Evolutionary conservation across 2,329 filamentous ascomycete species (phyloP), one percentile per base, ranked within the genome.

Genomic region (Sclerotinia borealis): DNA sequence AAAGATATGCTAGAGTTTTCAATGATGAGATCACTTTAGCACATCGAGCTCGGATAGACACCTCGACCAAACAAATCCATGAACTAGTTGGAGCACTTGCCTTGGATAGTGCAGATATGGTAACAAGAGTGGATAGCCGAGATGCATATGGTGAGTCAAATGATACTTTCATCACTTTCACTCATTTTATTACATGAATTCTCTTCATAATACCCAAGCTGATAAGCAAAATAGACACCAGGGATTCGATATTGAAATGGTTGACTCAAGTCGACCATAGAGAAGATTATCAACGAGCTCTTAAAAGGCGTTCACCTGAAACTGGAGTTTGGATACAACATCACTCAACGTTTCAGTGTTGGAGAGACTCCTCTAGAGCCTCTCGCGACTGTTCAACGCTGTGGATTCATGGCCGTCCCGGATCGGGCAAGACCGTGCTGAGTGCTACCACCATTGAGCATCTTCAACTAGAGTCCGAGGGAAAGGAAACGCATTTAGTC

Each of bases 21-120:
- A 62, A 56, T 56, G 60, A 62, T 22, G 60, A 62, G 37, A 41
- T 62, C 19, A 62, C 60, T 15, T 41, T 62, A 19, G 60, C 60
- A 10, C 50, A 62, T 48, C 41, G 60, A 31, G 48, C 15, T 17
- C 45, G 60, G 15, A 58, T 62, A 34, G 60, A 48, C 22, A 7
- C 19, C 19, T 51, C 48, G 13, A 62, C 60, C 19, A 56, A 56
- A 31, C 25, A 58, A 3, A 62, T 62, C 11, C 52, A 56, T 31
- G 25, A 47, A 17, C 9, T 62, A 3, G 60, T 62, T 22, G 60
- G 50, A 19, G 25, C 25, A 9, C 45, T 62, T 19, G 51, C 50
- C 3, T 11, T 29, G 25, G 60, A 62, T 19, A 62, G 58, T 58
- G 34, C 41, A 19, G 41, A 41, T n/a, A 29, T 62, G 8, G 34